A percentile compares a stretch with the other conserved stretches of the same genome.
Conservation (phyloP, 1,284 basidiomycete species). For the Cystobasidiaceae sp. region DNA sequence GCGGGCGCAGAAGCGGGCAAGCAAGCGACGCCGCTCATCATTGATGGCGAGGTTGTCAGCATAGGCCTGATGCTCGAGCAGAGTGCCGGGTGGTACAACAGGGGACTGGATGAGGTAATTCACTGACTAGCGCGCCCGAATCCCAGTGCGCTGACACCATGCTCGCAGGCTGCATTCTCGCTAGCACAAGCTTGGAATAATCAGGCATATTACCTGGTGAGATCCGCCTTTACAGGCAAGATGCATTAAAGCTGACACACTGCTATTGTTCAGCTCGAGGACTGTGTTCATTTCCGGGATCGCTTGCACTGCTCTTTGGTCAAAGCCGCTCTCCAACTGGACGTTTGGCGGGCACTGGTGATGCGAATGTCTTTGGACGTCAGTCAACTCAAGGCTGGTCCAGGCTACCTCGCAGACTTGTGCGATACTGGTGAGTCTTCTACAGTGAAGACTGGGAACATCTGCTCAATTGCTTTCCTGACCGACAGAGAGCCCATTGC, state of each 20-base stretch:
- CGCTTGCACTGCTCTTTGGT: conserved; percentile 71
- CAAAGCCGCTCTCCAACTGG: conserved; percentile 67
- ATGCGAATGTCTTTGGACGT: too few species aligned
- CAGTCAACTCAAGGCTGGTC: too few species aligned
- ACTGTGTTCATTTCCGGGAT: conserved; percentile 71
- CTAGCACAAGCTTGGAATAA: not conserved
- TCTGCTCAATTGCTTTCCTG: too few species aligned
- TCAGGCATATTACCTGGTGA: not conserved
- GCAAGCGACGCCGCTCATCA: not conserved
- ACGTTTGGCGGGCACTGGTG: conserved; percentile 45
- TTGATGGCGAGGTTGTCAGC: not conserved
- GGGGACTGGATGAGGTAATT: conserved; percentile 12
- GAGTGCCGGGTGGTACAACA: conserved; percentile 49
- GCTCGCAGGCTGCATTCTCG: not conserved
- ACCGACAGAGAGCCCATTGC: conserved; percentile 56
- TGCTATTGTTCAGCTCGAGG: conserved; percentile 58
- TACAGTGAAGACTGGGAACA: too few species aligned
- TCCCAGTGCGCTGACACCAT: conserved; percentile 52
- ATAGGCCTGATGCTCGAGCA: conserved; percentile 24
- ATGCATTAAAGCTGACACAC: not conserved
- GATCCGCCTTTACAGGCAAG: not conserved
- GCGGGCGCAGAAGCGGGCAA: conserved; percentile 42
- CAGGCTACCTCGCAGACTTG: too few species aligned
- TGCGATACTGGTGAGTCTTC: too few species aligned
- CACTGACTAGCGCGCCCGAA: too few species aligned